Conservation (phyloP, 371 early-diverging fungal genomes). For the Mucor ambiguus region DNA sequence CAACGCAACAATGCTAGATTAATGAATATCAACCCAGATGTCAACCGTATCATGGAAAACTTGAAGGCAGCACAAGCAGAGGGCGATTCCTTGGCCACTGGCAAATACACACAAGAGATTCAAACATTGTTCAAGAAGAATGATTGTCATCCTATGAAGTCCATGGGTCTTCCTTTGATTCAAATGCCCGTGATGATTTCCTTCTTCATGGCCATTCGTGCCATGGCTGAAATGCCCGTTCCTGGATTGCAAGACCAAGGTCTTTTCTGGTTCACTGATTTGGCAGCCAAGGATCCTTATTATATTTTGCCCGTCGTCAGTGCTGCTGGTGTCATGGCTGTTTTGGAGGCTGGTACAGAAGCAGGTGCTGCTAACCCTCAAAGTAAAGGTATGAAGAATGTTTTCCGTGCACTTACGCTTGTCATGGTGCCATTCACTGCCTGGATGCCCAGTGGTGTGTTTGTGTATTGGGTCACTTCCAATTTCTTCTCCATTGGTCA, state of each 20-base stretch:
- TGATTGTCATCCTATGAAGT: constrained; percentile 66
- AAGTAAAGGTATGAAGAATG: constrained; percentile 62
- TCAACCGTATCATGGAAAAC: constrained; percentile 68
- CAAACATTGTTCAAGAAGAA: constrained; percentile 65
- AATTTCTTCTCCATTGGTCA: constrained; percentile 76
- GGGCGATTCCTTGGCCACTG: constrained; percentile 61
- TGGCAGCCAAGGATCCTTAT: constrained; percentile 82
- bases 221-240: constrained; percentile 83
- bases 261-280: constrained; percentile 80
- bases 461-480: constrained; percentile 86
- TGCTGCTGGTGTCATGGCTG: constrained; percentile 70
- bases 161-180: constrained; percentile 63
- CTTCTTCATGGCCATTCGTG: constrained; percentile 85
- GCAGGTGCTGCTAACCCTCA: constrained; percentile 53
- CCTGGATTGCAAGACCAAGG: constrained; percentile 85
- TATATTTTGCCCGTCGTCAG: constrained; percentile 82
- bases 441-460: constrained; percentile 78
- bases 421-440: constrained; percentile 71
- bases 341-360: constrained; percentile 75
- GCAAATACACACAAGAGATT: constrained; percentile 59
- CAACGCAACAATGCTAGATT: constrained; percentile 76
- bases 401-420: constrained; percentile 69
- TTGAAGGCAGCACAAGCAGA: constrained; percentile 59
- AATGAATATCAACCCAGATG: constrained; percentile 77
- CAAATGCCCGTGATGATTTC: constrained; percentile 90